Conservation (phyloP, 192 early-diverging fungal species). For the Entomortierella parvispora region DNA sequence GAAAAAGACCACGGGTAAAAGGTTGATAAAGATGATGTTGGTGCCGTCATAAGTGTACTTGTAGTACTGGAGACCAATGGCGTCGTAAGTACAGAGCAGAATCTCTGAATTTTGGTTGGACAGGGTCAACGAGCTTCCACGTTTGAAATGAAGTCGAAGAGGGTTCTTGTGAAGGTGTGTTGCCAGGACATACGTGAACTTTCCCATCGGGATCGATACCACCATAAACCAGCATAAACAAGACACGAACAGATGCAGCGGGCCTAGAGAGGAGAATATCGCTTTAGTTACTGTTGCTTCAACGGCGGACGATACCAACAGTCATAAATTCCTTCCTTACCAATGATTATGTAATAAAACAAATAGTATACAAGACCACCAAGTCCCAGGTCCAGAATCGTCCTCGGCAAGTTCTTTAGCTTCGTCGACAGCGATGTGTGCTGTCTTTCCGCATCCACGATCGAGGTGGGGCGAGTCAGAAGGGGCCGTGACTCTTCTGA, state of each 20-base stretch:
- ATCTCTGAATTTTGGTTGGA: conserved; percentile 61
- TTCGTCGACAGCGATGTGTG: conserved; percentile 1
- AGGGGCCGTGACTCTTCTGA: conserved; percentile 48
- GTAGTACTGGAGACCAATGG: conserved; percentile 93
- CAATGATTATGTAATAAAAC: conserved; percentile 54
- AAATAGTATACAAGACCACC: conserved; percentile 61
- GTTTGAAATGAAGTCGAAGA: conserved; percentile 76
- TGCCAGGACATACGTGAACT: conserved; percentile 83
- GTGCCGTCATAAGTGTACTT: conserved; percentile 96
- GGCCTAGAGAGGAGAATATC: conserved; percentile 63
- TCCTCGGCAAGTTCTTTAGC: conserved; percentile 26
- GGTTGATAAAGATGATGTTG: conserved; percentile 97
- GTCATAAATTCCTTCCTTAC: too few species aligned
- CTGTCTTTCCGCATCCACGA: conserved; percentile 20
- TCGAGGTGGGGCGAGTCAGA: conserved; percentile 29
- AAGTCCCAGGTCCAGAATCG: conserved; percentile 48
- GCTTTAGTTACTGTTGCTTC: conserved; percentile 1
- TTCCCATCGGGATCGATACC: conserved; percentile 95
- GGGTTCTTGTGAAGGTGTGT: conserved; percentile 84
- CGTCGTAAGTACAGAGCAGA: conserved; percentile 89
- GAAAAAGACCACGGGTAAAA: conserved; percentile 85
- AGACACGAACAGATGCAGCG: conserved; percentile 81
- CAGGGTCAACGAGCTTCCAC: conserved; percentile 48
- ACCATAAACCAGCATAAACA: conserved; percentile 87
- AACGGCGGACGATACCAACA: too few species aligned